Percentiles rank a stretch among this genome's conserved stretches.
Conservation (phyloP, 257 asterid genomes). For the Nyctanthes arbortristis region DNA sequence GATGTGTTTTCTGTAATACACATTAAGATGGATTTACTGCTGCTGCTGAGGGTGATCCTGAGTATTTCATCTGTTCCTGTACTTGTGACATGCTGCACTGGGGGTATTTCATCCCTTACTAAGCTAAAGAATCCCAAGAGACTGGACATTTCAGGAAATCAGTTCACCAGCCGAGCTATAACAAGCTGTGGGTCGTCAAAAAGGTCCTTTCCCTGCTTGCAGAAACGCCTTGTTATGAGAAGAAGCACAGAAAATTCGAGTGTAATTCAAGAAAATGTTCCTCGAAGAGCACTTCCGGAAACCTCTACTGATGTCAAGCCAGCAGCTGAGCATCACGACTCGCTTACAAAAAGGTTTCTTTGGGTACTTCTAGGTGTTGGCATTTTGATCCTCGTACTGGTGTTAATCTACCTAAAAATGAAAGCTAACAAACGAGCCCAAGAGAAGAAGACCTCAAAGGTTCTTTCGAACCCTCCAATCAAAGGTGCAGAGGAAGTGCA, state of each 20-base stretch:
- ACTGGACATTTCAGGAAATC: slow-evolving; percentile 27
- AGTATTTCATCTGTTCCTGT: slow-evolving; percentile 15
- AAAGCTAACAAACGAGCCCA: slow-evolving; percentile 16
- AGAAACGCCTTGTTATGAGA: neutral
- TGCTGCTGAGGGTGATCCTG: slow-evolving; percentile 15
- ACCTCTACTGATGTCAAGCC: neutral
- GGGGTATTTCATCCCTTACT: slow-evolving; percentile 10
- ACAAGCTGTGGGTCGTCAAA: neutral
- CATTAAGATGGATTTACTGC: neutral
- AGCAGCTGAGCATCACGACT: neutral
- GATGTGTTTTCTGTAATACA: neutral
- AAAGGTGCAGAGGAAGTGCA: slow-evolving; percentile 15
- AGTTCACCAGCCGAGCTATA: slow-evolving; percentile 1
- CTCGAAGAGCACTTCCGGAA: neutral
- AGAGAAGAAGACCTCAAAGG: slow-evolving; percentile 4
- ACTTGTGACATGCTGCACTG: slow-evolving; percentile 24
- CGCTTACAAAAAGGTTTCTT: slow-evolving; percentile 8
- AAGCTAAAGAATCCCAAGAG: slow-evolving; percentile 28
- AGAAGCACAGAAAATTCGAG: neutral
- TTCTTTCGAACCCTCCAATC: slow-evolving; percentile 19
- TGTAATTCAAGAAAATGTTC: neutral
- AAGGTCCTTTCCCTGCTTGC: neutral
- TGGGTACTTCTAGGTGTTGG: slow-evolving; percentile 25
- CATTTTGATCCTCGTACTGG: slow-evolving; percentile 11
- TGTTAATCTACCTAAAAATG: slow-evolving; percentile 1